phyloP scores from a whole-genome alignment of 495 filamentous ascomycete genomes.

The Tuber calosporum region DNA sequence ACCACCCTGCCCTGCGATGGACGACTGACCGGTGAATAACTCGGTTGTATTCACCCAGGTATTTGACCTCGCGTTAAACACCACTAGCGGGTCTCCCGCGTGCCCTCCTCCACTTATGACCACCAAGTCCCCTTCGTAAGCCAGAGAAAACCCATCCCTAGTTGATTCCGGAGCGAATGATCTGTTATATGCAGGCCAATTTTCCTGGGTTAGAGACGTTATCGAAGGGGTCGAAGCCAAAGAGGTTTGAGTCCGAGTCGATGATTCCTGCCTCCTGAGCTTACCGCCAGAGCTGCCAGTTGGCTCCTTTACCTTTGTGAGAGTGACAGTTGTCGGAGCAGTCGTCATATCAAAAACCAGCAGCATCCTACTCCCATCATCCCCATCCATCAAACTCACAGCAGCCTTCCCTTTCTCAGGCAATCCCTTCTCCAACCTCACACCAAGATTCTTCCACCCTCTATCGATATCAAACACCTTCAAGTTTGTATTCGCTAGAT shows the following conservation, averaged over 20 bases:
- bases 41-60: constrained; percentile 70
- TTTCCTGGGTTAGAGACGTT: constrained; percentile 47
- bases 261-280: constrained; percentile 18
- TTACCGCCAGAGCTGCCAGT: constrained; percentile 25
- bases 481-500: constrained; percentile 57
- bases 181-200: constrained; percentile 73
- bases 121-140: constrained; percentile 55
- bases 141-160: constrained; percentile 58
- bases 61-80: constrained; percentile 76
- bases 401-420: constrained; percentile 38
- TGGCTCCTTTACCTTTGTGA: constrained; percentile 30
- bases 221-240: constrained; percentile 14
- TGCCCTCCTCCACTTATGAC: constrained; percentile 70
- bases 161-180: constrained; percentile 59
- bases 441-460: constrained; percentile 60
- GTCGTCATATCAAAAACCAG: constrained; percentile 69
- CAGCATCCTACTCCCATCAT: constrained; percentile 76
- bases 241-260: constrained; percentile 2
- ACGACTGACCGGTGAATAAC: constrained; percentile 52
- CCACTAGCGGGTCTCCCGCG: constrained; percentile 54
- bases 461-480: constrained; percentile 53
- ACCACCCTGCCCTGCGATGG: constrained; percentile 41
- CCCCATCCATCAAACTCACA: constrained; percentile 53
- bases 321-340: constrained; percentile 67
- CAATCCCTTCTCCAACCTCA: constrained; percentile 54